These are phyloP conservation scores for Rutstroemia sp. DNA, from an alignment of 2,329 filamentous ascomycete genomes.

Conservation along the genomic window DNA sequence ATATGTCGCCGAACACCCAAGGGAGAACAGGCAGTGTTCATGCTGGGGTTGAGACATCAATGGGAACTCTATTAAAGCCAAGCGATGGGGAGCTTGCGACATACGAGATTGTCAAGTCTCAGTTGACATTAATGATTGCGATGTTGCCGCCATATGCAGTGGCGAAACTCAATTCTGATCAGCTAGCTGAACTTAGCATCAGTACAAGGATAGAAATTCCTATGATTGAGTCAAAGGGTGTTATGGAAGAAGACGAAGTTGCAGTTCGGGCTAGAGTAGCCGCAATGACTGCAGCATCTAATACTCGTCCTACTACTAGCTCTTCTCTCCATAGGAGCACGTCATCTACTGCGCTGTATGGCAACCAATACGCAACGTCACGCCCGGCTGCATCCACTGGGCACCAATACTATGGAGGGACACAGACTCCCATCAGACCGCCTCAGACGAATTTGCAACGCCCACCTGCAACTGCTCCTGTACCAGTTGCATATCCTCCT, in stretches of 20 bases:
- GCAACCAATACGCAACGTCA: conserved; percentile 28
- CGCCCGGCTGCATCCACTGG: conserved; percentile 12
- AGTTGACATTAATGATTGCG: conserved; percentile 43
- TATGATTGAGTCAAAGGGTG: conserved; percentile 40
- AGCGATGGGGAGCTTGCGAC: conserved; percentile 46
- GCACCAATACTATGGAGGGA: conserved; percentile 10
- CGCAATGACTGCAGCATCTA: conserved; percentile 16
- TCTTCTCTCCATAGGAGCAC: conserved; percentile 22
- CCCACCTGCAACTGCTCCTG: conserved; percentile 22
- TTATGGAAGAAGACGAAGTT: conserved; percentile 46
- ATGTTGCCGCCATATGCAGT: conserved; percentile 49
- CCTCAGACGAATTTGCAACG: conserved; percentile 22
- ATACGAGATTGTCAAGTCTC: conserved; percentile 44
- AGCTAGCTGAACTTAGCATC: conserved; percentile 45
- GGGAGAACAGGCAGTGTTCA: conserved; percentile 54
- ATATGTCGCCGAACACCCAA: conserved; percentile 58
- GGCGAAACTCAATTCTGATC: conserved; percentile 48
- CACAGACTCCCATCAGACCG: conserved; percentile 25
- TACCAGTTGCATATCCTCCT: conserved; percentile 19
- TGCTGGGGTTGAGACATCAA: conserved; percentile 51
- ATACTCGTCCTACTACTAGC: conserved; percentile 15
- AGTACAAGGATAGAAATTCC: conserved; percentile 43
- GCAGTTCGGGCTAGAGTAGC: conserved; percentile 23
- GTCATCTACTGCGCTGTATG: conserved; percentile 23
- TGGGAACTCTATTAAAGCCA: conserved; percentile 57